Percentiles rank a stretch among this genome's conserved stretches.
These are phyloP conservation scores for Clavaria fumosa DNA, from an alignment of 768 basidiomycete genomes.

Conservation along the genomic window DNA sequence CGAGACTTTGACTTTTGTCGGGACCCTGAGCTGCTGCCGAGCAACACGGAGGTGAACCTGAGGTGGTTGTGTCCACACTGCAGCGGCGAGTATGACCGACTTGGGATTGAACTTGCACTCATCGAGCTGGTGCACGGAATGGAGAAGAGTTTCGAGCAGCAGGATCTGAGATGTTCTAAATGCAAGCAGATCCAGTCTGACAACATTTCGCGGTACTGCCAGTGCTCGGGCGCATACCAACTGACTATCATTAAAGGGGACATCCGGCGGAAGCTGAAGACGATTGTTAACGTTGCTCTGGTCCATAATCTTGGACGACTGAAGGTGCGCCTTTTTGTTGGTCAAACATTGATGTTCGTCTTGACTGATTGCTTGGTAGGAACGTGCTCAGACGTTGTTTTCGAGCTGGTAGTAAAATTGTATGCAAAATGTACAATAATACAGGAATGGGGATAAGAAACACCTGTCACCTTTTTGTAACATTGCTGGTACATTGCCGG, in stretches of 20 bases:
- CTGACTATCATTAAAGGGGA: background rate
- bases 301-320: no score
- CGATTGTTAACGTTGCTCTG: no score
- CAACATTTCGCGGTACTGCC: conserved; percentile 71
- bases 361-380: no score
- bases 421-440: no score
- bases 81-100: conserved; percentile 77
- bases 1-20: conserved; percentile 94
- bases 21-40: conserved; percentile 68
- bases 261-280: background rate
- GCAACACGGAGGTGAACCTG: conserved; percentile 29
- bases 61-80: conserved; percentile 64
- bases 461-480: no score
- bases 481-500: no score
- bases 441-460: no score
- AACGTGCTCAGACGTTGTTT: no score
- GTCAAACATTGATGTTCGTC: no score
- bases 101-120: conserved; percentile 72
- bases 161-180: conserved; percentile 78
- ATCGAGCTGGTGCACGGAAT: conserved; percentile 59
- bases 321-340: no score
- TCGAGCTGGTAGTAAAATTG: no score
- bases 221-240: conserved; percentile 39
- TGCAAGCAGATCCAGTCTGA: conserved; percentile 88
- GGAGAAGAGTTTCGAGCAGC: conserved; percentile 66